A percentile compares a stretch with the other conserved stretches of the same genome.
These are phyloP conservation scores for Aurantiochytrium sp. DNA, from an alignment of 108 stramenopile species.

Conservation along the genomic window DNA sequence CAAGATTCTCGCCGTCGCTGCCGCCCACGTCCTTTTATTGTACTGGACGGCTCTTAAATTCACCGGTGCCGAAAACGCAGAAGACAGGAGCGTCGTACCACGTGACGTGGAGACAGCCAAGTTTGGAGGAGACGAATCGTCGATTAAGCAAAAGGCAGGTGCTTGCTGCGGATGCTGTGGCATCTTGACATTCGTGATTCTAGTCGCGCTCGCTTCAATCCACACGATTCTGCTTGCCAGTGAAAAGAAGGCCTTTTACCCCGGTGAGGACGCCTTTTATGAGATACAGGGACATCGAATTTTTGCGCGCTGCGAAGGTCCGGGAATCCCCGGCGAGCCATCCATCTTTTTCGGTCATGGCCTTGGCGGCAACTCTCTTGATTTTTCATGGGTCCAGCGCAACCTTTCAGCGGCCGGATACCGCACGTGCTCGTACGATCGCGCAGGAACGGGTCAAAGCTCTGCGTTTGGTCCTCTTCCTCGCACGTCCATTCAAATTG, in stretches of 20 bases:
- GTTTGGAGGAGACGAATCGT: no score
- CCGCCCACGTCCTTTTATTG: no score
- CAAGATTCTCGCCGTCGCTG: no score
- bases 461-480: background rate
- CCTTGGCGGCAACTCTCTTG: background rate
- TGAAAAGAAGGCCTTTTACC: background rate
- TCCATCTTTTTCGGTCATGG: background rate
- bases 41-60: no score
- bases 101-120: no score
- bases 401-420: background rate
- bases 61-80: no score
- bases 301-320: background rate
- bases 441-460: background rate
- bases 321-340: background rate
- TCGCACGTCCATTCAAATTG: background rate
- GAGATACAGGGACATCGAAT: background rate
- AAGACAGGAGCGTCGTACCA: no score
- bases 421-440: background rate
- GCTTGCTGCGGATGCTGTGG: background rate
- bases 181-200: background rate
- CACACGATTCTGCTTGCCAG: background rate
- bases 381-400: background rate
- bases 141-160: no score
- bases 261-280: background rate
- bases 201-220: background rate